Percentiles rank a stretch among this genome's conserved stretches.
Evolutionary conservation across 805 yeast species (phyloP).

Genomic region (Candida alai): DNA sequence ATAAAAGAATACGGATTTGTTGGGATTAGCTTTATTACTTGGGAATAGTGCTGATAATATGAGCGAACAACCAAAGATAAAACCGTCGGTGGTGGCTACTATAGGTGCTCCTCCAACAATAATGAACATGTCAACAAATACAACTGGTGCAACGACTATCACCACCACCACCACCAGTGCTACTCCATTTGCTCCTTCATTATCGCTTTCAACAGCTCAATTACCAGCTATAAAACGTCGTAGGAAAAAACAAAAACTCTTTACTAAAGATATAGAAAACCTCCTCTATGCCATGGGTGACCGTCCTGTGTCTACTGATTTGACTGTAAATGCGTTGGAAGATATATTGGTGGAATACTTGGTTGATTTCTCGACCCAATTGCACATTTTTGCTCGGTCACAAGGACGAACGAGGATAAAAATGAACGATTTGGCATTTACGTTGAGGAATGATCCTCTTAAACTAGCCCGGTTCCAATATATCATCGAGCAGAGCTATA

Average conservation of each 20-base stretch:
- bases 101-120: too few relatives aligned
- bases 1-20: too few relatives aligned
- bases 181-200: too few relatives aligned
- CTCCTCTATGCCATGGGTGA: conserved; percentile 40
- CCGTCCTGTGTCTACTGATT: conserved; percentile 35
- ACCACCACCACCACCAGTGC: conserved; percentile 9
- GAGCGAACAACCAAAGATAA: conserved; percentile 1
- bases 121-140: background rate
- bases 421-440: conserved; percentile 40
- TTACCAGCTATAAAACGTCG: too few relatives aligned
- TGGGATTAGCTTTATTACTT: too few relatives aligned
- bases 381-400: conserved; percentile 29
- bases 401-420: conserved; percentile 39
- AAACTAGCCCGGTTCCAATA: conserved; percentile 39
- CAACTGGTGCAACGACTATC: background rate
- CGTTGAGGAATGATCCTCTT: conserved; percentile 38
- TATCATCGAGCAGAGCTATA: conserved; percentile 34
- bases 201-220: too few relatives aligned
- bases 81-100: too few relatives aligned
- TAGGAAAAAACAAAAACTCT: conserved; percentile 33
- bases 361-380: conserved; percentile 30
- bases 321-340: conserved; percentile 36
- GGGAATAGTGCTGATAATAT: too few relatives aligned
- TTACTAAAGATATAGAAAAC: conserved; percentile 40
- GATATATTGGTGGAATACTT: conserved; percentile 36